These are phyloP conservation scores for Gastrolobium villosum DNA, from an alignment of 306 rosid genomes.

Conservation along the genomic window DNA sequence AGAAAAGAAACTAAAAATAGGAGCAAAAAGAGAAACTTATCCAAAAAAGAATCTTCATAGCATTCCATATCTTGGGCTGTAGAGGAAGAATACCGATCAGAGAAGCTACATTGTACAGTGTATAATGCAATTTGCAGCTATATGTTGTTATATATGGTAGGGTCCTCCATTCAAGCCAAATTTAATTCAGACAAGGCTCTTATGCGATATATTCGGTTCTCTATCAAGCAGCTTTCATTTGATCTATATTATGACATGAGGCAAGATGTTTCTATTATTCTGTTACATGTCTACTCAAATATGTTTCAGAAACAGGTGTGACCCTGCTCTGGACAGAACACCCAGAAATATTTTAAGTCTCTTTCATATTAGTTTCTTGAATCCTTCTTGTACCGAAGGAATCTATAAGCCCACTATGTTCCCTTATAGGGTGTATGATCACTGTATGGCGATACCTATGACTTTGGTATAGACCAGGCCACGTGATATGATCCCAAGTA, in stretches of 20 bases:
- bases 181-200: no score
- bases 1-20: no score
- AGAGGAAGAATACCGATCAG: slow-evolving; percentile 8
- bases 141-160: slow-evolving; percentile 1
- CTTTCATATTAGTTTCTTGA: background rate
- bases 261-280: background rate
- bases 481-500: no score
- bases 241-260: background rate
- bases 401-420: no score
- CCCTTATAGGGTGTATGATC: no score
- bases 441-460: no score
- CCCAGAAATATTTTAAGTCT: background rate
- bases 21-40: background rate
- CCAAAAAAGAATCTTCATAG: background rate
- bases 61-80: slow-evolving; percentile 10
- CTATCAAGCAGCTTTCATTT: background rate
- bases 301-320: background rate
- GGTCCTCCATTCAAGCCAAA: background rate
- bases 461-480: no score
- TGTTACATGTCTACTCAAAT: background rate
- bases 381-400: no score
- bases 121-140: background rate
- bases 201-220: no score
- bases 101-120: background rate
- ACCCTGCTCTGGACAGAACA: background rate